Base-by-base conservation (phyloP, 2,329 filamentous ascomycete genomes). In the Colletotrichum caudatum region DNA sequence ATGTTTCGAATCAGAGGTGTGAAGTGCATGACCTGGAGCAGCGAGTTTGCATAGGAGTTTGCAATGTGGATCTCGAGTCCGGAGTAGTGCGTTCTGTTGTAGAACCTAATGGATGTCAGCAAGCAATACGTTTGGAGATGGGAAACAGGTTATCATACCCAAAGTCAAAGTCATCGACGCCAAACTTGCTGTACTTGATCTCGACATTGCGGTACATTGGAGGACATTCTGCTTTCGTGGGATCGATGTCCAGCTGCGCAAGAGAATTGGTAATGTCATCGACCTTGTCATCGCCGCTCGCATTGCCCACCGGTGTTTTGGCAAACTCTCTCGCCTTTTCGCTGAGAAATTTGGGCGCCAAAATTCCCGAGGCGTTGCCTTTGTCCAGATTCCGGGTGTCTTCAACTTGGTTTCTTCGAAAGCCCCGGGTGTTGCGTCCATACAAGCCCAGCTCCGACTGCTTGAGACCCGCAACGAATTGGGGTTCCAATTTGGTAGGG, bases 91-190 rank as follows among this genome's bases (percentile, higher is more conserved):
- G 97, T 98, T 79, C 93, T 94, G 82, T 99, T 99, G 85, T 97
- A 99, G 80, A 94, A 98, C 69, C 94, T 94, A 74, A 5, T 16
- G 18, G 11, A 29, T 23, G 69, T 78, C 35, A 80, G 77, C 53
- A n/a, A 60, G 29, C 1, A 37, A n/a, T 18, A 8, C 16, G 4
- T 9, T 35, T 16, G 26, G 26, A 14, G 23, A 8, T 11, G 18
- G 23, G 50, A 18, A 8, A 41, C 29, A 11, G 26, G n/a, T 39
- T 35, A n/a, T 82, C 90, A 77, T 83, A 94, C 91, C 93, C 92
- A 82, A 99, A 99, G 81, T 99, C 96, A 80, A 99, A 99, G 81
- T 99, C 97, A 77, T 98, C 95, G n/a, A 99, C 94, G 26, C 96
- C 96, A 81, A 98, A 99, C 79, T 94, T 97, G 86, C 95, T 98